A percentile compares a stretch with the other conserved stretches of the same genome.
Conservation (phyloP, 164 flowering plant genomes). For the Litsea cubeba region DNA sequence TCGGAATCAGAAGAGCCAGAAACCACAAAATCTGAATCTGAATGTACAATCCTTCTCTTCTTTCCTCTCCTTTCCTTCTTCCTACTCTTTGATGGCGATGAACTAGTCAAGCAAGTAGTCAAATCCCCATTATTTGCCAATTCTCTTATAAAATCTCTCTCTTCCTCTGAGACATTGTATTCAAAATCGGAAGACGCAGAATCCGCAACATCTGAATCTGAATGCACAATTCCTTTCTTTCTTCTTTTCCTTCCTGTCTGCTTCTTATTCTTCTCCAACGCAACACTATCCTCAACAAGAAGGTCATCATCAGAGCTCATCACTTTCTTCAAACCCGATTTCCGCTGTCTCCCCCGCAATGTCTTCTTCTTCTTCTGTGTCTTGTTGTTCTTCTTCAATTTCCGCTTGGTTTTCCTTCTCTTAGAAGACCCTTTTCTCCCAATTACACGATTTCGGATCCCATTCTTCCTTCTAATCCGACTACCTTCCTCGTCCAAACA, state of each 20-base stretch:
- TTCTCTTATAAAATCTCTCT: constrained; percentile 76
- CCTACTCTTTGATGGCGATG: constrained; percentile 16
- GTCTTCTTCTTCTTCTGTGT: constrained; percentile 27
- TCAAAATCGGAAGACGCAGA: constrained; percentile 70
- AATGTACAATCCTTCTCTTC: constrained; percentile 20
- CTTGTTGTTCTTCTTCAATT: constrained; percentile 30
- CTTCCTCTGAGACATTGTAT: constrained; percentile 84
- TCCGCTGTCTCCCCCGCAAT: constrained; percentile 2
- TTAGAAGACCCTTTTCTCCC: constrained; percentile 24
- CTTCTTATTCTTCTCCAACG: constrained; percentile 14
- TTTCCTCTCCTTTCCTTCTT: constrained; percentile 15
- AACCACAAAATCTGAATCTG: constrained; percentile 63
- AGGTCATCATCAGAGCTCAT: constrained; percentile 30
- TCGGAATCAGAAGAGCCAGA: constrained; percentile 70
- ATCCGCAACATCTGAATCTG: constrained; percentile 62
- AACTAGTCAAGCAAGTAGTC: constrained; percentile 36
- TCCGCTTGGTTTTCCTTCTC: constrained; percentile 33
- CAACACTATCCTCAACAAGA: constrained; percentile 16
- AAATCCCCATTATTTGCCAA: constrained; percentile 38
- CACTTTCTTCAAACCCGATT: constrained; percentile 24
- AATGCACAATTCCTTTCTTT: constrained; percentile 20
- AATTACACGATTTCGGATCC: not conserved
- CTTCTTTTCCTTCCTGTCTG: constrained; percentile 15
- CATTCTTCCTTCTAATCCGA: not conserved
- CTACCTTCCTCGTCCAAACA: constrained; percentile 37